Evolutionary conservation across 2,329 filamentous ascomycete genomes (phyloP).

Genomic region (Talaromyces verruculosus): DNA sequence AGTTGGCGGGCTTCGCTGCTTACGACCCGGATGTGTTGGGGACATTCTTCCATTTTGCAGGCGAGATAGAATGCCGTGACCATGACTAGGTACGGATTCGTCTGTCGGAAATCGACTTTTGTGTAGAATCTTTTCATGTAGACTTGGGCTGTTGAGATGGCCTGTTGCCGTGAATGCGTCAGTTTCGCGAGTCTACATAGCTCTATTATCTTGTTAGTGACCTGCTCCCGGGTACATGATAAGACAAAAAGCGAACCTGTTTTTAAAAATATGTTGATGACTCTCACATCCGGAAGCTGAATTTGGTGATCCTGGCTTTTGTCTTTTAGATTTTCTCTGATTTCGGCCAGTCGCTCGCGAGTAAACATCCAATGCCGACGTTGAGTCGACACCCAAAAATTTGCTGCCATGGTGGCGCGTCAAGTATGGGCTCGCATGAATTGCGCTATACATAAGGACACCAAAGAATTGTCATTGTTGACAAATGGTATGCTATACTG

Average conservation of each 20-base stretch:
- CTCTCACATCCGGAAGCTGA: slow-evolving; percentile 75
- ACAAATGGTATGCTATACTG: not conserved
- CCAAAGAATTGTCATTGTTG: slow-evolving; percentile 38
- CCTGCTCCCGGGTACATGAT: not conserved
- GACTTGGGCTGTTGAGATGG: slow-evolving; percentile 87
- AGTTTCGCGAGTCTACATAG: slow-evolving; percentile 75
- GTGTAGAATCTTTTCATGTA: slow-evolving; percentile 94
- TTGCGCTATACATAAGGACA: slow-evolving; percentile 9
- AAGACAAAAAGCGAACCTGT: slow-evolving; percentile 61
- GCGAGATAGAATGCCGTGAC: slow-evolving; percentile 93
- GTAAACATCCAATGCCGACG: slow-evolving; percentile 87
- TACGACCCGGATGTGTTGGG: slow-evolving; percentile 91
- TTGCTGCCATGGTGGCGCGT: slow-evolving; percentile 70
- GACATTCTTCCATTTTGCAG: slow-evolving; percentile 97
- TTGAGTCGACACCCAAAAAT: slow-evolving; percentile 96
- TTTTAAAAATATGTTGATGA: slow-evolving; percentile 89
- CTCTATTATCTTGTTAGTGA: slow-evolving; percentile 65
- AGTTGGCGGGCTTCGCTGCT: slow-evolving; percentile 80
- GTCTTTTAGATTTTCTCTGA: slow-evolving; percentile 74
- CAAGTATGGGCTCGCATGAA: not conserved
- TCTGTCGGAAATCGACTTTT: slow-evolving; percentile 84
- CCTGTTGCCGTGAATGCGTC: slow-evolving; percentile 72
- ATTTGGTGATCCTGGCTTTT: slow-evolving; percentile 74
- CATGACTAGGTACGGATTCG: slow-evolving; percentile 89
- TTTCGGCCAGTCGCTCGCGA: slow-evolving; percentile 72